Conservation (phyloP, 2,329 filamentous ascomycete genomes). For the Ceratocystis variospora region DNA sequence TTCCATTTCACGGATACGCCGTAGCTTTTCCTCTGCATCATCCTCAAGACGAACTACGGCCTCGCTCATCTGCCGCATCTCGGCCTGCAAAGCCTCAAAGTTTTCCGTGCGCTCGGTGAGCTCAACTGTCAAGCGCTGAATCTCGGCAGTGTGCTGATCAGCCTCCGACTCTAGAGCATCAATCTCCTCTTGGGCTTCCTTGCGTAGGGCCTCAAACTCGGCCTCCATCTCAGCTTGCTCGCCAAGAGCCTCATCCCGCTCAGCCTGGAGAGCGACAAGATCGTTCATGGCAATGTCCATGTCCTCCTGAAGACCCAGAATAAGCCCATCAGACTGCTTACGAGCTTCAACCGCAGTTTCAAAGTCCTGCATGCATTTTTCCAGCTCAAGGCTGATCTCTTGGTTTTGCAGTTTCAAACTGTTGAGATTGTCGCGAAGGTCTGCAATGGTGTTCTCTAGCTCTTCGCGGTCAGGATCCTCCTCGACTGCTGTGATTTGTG, state of each 20-base stretch:
- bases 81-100: conserved; percentile 78
- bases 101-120: conserved; percentile 69
- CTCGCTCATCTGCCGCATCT: conserved; percentile 86
- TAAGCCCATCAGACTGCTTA: conserved; percentile 44
- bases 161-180: conserved; percentile 56
- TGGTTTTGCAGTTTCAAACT: conserved; percentile 80
- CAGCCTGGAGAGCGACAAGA: conserved; percentile 60
- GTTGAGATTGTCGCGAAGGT: conserved; percentile 74
- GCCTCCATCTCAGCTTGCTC: conserved; percentile 45
- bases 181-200: conserved; percentile 53
- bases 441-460: conserved; percentile 68
- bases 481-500: conserved; percentile 44
- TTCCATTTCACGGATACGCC: conserved; percentile 70
- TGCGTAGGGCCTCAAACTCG: conserved; percentile 47
- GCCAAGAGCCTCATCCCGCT: conserved; percentile 73
- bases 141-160: conserved; percentile 58
- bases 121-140: conserved; percentile 55
- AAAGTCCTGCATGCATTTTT: conserved; percentile 66
- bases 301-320: conserved; percentile 60
- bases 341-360: conserved; percentile 55
- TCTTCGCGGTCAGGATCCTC: conserved; percentile 74
- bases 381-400: conserved; percentile 69
- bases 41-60: conserved; percentile 78
- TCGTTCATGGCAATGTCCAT: conserved; percentile 68
- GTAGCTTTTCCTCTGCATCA: conserved; percentile 65